A percentile compares a stretch with the other conserved stretches of the same genome.
Evolutionary conservation across 2,329 filamentous ascomycete species (phyloP).

Genomic region (Rutstroemia sp.): DNA sequence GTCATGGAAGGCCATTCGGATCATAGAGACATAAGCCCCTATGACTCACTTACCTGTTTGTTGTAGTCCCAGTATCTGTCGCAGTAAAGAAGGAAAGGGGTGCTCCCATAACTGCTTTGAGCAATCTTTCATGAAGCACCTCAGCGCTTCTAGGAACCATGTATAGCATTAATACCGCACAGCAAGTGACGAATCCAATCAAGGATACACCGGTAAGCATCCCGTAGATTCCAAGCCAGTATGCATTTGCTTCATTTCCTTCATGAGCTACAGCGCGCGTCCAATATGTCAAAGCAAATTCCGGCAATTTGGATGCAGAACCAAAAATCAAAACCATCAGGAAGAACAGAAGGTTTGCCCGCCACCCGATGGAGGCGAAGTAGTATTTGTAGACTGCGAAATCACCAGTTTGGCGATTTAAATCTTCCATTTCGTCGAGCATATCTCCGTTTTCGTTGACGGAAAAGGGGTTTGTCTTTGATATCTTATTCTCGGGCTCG

Average conservation of each 20-base stretch:
- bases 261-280: constrained; percentile 1
- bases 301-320: constrained; percentile 14
- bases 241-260: constrained; percentile 4
- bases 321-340: constrained; percentile 7
- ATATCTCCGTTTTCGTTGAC: not conserved
- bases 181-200: not conserved
- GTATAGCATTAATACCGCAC: constrained; percentile 37
- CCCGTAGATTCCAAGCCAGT: constrained; percentile 2
- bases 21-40: too few relatives aligned
- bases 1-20: too few relatives aligned
- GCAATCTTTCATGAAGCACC: constrained; percentile 40
- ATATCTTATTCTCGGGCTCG: not conserved
- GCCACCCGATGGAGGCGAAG: constrained; percentile 21
- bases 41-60: constrained; percentile 13
- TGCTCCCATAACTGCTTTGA: constrained; percentile 38
- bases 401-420: constrained; percentile 17
- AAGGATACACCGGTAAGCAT: constrained; percentile 1
- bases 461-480: not conserved
- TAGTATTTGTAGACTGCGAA: constrained; percentile 25
- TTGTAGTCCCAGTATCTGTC: constrained; percentile 18
- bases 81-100: constrained; percentile 30
- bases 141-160: constrained; percentile 45
- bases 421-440: not conserved
- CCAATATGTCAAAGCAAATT: constrained; percentile 16
- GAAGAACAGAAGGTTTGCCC: constrained; percentile 6